Evolutionary conservation across 2,329 filamentous ascomycete species (phyloP).

Genomic region (Fusarium buharicum): DNA sequence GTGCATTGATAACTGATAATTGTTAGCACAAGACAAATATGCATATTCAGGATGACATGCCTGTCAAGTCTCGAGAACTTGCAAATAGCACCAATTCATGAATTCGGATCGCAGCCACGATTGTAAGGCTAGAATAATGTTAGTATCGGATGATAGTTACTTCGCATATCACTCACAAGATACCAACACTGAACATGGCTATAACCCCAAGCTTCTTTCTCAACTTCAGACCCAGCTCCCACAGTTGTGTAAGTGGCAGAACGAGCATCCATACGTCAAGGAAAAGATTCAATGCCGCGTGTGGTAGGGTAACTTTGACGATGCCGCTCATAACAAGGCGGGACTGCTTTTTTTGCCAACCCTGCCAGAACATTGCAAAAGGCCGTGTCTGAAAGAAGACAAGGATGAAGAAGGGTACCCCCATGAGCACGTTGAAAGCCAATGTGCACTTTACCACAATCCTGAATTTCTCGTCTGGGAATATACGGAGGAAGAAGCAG

Average conservation of each 20-base stretch:
- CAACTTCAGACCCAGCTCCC: conserved; percentile 14
- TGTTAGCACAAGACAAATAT: not conserved
- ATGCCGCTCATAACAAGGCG: not conserved
- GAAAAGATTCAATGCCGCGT: conserved; percentile 1
- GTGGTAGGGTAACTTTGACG: not conserved
- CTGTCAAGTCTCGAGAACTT: conserved; percentile 8
- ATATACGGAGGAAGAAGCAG: conserved; percentile 21
- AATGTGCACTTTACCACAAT: conserved; percentile 12
- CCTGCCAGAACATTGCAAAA: conserved; percentile 10
- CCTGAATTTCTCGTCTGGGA: conserved; percentile 13
- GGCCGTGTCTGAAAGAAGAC: conserved; percentile 14
- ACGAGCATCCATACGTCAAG: conserved; percentile 29
- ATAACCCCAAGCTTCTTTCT: conserved; percentile 26
- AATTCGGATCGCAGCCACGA: conserved; percentile 16
- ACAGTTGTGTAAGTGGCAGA: conserved; percentile 21
- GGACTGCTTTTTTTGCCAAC: conserved; percentile 13
- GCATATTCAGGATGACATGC: not conserved
- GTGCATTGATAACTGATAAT: conserved; percentile 1
- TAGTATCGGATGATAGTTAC: not conserved
- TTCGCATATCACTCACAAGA: conserved; percentile 7
- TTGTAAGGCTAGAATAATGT: conserved; percentile 9
- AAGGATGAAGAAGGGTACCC: not conserved
- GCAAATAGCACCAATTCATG: conserved; percentile 7
- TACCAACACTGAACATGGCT: conserved; percentile 29
- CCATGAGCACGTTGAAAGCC: not conserved